phyloP scores from a whole-genome alignment of 768 basidiomycete species.

The Tubosaeta sp. region DNA sequence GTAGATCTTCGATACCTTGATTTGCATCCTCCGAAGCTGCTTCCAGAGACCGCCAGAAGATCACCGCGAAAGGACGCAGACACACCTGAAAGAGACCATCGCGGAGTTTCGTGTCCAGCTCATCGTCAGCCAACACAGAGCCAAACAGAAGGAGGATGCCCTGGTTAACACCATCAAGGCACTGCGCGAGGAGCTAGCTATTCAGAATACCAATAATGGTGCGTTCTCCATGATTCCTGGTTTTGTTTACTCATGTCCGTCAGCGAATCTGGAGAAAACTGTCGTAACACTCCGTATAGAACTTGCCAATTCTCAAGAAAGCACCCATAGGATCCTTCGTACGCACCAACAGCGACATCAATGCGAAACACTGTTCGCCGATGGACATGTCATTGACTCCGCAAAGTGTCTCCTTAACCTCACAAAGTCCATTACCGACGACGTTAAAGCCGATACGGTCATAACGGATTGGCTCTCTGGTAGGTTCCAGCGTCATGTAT shows the following conservation, averaged over 20 bases:
- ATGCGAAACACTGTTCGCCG: not conserved
- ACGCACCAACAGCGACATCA: not conserved
- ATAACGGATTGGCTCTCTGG: not conserved
- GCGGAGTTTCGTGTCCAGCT: too few relatives aligned
- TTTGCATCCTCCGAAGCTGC: too few relatives aligned
- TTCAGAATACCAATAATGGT: too few relatives aligned
- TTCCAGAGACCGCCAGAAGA: too few relatives aligned
- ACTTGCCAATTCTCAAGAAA: not conserved
- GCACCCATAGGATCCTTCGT: too few relatives aligned
- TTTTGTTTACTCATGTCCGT: too few relatives aligned
- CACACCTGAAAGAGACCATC: not conserved
- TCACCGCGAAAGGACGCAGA: not conserved
- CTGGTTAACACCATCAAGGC: too few relatives aligned
- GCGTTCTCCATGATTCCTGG: too few relatives aligned
- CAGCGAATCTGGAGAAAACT: too few relatives aligned
- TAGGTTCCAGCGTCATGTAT: not conserved
- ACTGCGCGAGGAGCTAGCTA: too few relatives aligned
- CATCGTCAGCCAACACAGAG: too few relatives aligned
- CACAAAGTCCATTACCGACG: not conserved
- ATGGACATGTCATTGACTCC: not conserved
- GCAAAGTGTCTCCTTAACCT: not conserved
- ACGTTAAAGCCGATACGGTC: not conserved
- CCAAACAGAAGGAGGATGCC: too few relatives aligned
- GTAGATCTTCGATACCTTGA: not conserved
- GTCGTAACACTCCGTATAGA: not conserved